A percentile compares a stretch with the other conserved stretches of the same genome.
phyloP scores from a whole-genome alignment of 2,329 filamentous ascomycete genomes.

The Colletotrichum tanaceti region DNA sequence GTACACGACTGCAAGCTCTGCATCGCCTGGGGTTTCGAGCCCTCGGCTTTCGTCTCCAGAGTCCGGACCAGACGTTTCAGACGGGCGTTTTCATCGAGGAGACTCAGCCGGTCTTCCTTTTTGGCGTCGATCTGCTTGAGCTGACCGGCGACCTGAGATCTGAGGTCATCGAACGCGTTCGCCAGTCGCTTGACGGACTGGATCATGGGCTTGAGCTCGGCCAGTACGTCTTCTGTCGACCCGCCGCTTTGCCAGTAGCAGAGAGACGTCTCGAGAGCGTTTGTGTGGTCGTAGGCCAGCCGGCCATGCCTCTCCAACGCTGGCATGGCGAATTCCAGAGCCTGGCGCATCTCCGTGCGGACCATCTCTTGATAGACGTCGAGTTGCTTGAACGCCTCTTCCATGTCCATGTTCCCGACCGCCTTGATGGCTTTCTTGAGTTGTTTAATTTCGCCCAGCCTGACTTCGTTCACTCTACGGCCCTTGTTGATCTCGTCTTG shows the following conservation, averaged over 20 bases:
- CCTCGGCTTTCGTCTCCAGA: neutral
- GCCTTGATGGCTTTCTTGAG: slow-evolving; percentile 1
- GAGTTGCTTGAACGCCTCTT: slow-evolving; percentile 16
- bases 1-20: neutral
- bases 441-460: neutral
- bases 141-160: neutral
- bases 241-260: neutral
- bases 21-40: neutral
- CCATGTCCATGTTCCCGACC: neutral
- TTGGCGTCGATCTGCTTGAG: neutral
- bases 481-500: neutral
- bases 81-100: neutral
- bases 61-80: neutral
- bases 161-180: neutral
- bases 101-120: neutral
- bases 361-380: slow-evolving; percentile 22
- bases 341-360: slow-evolving; percentile 16
- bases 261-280: neutral
- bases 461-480: neutral
- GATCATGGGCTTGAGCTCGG: slow-evolving; percentile 8
- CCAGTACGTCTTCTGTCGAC: neutral
- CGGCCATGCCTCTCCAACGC: slow-evolving; percentile 10
- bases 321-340: slow-evolving; percentile 1
- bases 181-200: slow-evolving; percentile 9
- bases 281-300: slow-evolving; percentile 10